phyloP scores from a whole-genome alignment of 352 stramenopile genomes.

The Pythium sp. region DNA sequence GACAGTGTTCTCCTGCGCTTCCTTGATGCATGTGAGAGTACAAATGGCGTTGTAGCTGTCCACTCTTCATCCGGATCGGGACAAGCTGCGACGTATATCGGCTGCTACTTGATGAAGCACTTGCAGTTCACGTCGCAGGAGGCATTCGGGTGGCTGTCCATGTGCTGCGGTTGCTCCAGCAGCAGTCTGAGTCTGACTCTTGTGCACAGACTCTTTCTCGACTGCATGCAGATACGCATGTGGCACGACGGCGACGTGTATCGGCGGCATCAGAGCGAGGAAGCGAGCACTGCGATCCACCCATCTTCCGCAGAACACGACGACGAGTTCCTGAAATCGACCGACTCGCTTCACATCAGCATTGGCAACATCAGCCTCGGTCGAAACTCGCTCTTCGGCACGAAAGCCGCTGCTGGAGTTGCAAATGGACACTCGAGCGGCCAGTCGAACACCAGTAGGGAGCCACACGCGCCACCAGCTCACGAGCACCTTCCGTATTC shows the following conservation, averaged over 20 bases:
- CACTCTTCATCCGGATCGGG: constrained; percentile 73
- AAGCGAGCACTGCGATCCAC: constrained; percentile 9
- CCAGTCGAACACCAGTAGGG: constrained; percentile 3
- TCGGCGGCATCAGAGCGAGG: constrained; percentile 21
- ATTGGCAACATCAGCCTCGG: constrained; percentile 64
- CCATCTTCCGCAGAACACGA: not conserved
- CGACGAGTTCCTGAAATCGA: not conserved
- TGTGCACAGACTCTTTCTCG: constrained; percentile 88
- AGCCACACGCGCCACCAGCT: not conserved
- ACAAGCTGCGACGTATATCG: constrained; percentile 94
- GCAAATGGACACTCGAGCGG: constrained; percentile 16
- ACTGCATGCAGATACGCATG: constrained; percentile 86
- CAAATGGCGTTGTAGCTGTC: constrained; percentile 48
- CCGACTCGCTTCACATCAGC: constrained; percentile 37
- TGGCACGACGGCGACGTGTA: constrained; percentile 47
- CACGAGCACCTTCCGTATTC: not conserved
- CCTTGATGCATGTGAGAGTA: constrained; percentile 85
- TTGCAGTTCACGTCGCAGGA: constrained; percentile 92
- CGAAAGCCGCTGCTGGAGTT: constrained; percentile 16
- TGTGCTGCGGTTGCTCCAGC: constrained; percentile 73
- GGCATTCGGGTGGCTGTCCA: constrained; percentile 94
- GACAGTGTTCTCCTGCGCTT: constrained; percentile 82
- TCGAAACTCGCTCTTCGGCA: constrained; percentile 53
- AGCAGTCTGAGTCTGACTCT: constrained; percentile 85
- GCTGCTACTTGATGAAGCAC: constrained; percentile 98